Conservation (phyloP, 202 grass and related monocot species). For the Elaeis oleifera region DNA sequence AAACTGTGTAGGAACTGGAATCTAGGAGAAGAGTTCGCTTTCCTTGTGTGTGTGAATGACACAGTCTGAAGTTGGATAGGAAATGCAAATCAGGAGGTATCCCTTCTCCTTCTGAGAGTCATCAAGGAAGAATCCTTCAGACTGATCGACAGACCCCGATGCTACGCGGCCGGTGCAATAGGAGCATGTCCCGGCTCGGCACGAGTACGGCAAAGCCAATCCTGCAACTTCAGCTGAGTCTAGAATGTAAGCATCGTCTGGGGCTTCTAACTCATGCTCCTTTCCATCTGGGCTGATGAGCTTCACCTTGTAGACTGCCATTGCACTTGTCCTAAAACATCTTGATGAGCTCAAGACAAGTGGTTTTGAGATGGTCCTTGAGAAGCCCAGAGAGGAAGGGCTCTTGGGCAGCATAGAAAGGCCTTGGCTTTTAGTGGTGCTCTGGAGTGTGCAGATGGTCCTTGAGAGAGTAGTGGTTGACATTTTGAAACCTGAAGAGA, state of each 20-base stretch:
- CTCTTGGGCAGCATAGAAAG: too few species aligned
- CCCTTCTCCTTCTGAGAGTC: not conserved
- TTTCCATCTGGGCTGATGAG: not conserved
- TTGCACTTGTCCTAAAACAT: not conserved
- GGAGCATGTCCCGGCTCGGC: not conserved
- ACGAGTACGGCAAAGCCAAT: not conserved
- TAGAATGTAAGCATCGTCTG: conserved; percentile 3
- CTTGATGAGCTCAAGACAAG: not conserved
- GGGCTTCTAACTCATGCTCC: too few species aligned
- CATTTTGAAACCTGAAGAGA: too few species aligned
- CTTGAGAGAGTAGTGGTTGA: too few species aligned
- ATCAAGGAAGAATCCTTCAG: not conserved
- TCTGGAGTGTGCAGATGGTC: too few species aligned
- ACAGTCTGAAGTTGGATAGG: not conserved
- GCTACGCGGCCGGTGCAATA: too few species aligned
- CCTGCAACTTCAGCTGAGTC: conserved; percentile 1
- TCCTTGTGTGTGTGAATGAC: conserved; percentile 7
- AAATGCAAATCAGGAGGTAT: not conserved
- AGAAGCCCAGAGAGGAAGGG: not conserved
- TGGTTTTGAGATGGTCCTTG: not conserved
- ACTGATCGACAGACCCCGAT: conserved; percentile 1
- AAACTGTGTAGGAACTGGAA: too few species aligned
- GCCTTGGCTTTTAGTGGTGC: too few species aligned
- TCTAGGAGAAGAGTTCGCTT: not conserved
- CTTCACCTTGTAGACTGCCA: not conserved